Evolutionary conservation across 352 stramenopile species (phyloP).

Genomic region (Aphanomyces stellatus): DNA sequence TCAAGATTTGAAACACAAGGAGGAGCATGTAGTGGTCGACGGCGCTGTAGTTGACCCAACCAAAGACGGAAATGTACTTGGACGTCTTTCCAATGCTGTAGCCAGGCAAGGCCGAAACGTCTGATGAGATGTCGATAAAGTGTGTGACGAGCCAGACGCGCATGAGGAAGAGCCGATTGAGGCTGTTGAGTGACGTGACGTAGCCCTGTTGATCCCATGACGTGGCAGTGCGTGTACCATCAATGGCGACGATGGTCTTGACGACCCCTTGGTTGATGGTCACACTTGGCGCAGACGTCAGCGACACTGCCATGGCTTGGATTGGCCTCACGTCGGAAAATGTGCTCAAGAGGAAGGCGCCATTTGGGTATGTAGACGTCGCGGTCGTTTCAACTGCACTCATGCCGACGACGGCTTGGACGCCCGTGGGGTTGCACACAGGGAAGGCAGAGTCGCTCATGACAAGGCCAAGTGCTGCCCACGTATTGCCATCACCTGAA

Average conservation of each 20-base stretch:
- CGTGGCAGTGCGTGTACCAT: background rate
- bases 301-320: background rate
- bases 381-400: background rate
- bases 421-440: background rate
- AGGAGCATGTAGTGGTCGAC: background rate
- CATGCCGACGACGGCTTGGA: background rate
- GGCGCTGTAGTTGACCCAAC: background rate
- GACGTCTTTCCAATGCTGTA: background rate
- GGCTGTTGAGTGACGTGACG: conserved; percentile 9
- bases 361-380: background rate
- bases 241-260: background rate
- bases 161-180: conserved; percentile 6
- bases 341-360: background rate
- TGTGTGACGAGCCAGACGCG: background rate
- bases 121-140: background rate
- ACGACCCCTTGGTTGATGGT: background rate
- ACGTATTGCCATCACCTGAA: background rate
- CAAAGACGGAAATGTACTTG: background rate
- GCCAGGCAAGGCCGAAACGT: background rate
- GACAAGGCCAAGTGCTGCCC: background rate
- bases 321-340: background rate
- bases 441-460: background rate
- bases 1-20: background rate
- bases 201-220: background rate
- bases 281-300: background rate